Evolutionary conservation across 768 basidiomycete genomes (phyloP).

Genomic region (Tulasnella sp.): DNA sequence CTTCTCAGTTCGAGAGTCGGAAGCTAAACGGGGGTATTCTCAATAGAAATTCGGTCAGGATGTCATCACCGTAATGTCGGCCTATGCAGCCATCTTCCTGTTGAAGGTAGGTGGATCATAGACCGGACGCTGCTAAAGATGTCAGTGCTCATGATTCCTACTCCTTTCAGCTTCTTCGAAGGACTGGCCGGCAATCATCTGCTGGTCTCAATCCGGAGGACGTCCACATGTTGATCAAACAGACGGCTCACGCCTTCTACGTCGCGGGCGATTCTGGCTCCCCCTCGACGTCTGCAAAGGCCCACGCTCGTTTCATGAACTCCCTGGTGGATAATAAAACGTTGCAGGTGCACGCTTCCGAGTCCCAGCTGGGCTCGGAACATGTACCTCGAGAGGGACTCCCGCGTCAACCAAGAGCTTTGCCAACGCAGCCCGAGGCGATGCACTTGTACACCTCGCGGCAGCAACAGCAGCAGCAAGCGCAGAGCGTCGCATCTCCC

Average conservation of each 20-base stretch:
- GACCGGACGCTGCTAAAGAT: background rate
- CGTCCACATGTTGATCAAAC: conserved; percentile 60
- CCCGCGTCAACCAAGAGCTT: background rate
- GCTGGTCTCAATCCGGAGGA: conserved; percentile 42
- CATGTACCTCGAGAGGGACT: background rate
- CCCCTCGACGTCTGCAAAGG: conserved; percentile 29
- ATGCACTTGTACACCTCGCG: background rate
- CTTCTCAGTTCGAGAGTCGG: background rate
- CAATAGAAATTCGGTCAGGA: conserved; percentile 77
- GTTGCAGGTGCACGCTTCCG: background rate
- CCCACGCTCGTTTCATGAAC: conserved; percentile 59
- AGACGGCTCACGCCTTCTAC: conserved; percentile 73
- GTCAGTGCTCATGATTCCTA: conserved; percentile 24
- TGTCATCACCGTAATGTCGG: conserved; percentile 79
- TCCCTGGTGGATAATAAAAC: conserved; percentile 40
- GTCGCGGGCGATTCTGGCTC: conserved; percentile 58
- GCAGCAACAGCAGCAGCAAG: background rate
- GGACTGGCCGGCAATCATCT: conserved; percentile 35
- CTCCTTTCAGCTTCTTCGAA: conserved; percentile 58
- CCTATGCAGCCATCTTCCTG: conserved; percentile 77
- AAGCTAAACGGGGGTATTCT: background rate
- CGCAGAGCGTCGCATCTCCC: background rate
- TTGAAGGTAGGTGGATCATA: conserved; percentile 50
- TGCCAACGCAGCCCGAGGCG: background rate
- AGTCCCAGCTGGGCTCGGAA: conserved; percentile 49